Base-by-base conservation (phyloP, 495 filamentous ascomycete species). In the Parachaetomium inaequale region DNA sequence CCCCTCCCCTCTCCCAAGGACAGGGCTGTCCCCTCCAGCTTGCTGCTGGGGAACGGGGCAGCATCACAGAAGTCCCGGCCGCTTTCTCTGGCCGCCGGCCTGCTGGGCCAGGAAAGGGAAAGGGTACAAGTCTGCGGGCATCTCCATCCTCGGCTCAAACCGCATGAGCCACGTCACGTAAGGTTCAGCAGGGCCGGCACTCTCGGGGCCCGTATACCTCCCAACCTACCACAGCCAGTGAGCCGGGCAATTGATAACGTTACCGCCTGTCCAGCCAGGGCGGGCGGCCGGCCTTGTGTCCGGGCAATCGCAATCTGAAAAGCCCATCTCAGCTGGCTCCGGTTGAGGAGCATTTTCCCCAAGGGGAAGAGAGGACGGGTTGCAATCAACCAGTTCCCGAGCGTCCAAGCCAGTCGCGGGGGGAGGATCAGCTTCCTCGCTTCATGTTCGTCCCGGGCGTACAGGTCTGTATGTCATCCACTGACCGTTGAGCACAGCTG, bases 151-250 rank as follows among this genome's bases (percentile, higher is more conserved):
- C 28, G 26, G 49, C 23, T 52, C 50, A 40, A 55, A 34, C 51
- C 14, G 38, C 36, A 47, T 47, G 68, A 66, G 66, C 69, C 77
- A 75, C 61, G 65, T 75, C 72, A 68, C 46, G n/a, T n/a, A 53
- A 32, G n/a, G 42, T 21, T 43, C 19, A 52, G 46, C 28, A 55
- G 25, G 55, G 51, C 10, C 50, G 28, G 26, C 8, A 1, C n/a
- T 11, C n/a, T 11, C 28, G 7, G 3, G 28, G 19, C 34, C 28
- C 10, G 31, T 21, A n/a, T n/a, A n/a, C n/a, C n/a, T n/a, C n/a
- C n/a, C n/a, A n/a, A n/a, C n/a, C n/a, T n/a, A n/a, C n/a, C n/a
- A n/a, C n/a, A n/a, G n/a, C n/a, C n/a, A n/a, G n/a, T n/a, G n/a
- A n/a, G n/a, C n/a, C n/a, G n/a, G n/a, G n/a, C n/a, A n/a, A n/a